Evolutionary conservation across 1,139 yeast genomes (phyloP), one percentile per base, ranked within the genome.

Genomic region (Saccharomyces hybrid): DNA sequence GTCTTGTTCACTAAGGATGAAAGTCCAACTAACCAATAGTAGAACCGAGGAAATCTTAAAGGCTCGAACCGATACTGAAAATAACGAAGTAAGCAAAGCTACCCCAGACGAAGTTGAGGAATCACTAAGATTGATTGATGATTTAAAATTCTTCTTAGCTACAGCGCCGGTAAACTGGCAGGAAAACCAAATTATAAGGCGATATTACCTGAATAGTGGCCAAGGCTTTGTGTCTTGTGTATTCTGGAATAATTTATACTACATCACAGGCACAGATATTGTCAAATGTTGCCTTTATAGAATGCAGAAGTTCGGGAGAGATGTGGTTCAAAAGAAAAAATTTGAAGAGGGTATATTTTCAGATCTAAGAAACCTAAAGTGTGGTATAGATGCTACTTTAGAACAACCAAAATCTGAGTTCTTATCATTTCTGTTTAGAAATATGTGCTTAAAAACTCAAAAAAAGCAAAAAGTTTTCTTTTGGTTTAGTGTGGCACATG

Each of bases 111-210:
- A 38, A 38, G 44, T 38, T 38, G 29, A 38, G 9, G 38, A 52
- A 4, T 34, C 54, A 11, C 21, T 48, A n/a, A 47, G 44, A 19
- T 28, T 31, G 51, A 83, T 86, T 28, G 91, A 86, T 60, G 95
- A 86, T 65, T 72, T 89, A 62, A 88, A 88, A 72, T 85, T 86
- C 71, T 91, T 91, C 65, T 72, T 91, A 52, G 89, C 90, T 3
- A 88, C 96, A 0, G 98, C 97, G 0, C 98, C 99, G 0, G 95
- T 95, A 2, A 87, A 86, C 67, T 91, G 97, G 96, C 91, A 85
- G 67, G 88, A 84, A 58, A 86, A 86, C 64, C 97, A 91, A 69
- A 87, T 88, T 50, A 88, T 91, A 54, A 77, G 96, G 66, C 77
- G 96, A 55, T 91, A 88, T 70, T 87, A 86, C 66, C 74, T 93